These are phyloP conservation scores for Rhizopogon rudus DNA, from an alignment of 768 basidiomycete species.

Conservation along the genomic window DNA sequence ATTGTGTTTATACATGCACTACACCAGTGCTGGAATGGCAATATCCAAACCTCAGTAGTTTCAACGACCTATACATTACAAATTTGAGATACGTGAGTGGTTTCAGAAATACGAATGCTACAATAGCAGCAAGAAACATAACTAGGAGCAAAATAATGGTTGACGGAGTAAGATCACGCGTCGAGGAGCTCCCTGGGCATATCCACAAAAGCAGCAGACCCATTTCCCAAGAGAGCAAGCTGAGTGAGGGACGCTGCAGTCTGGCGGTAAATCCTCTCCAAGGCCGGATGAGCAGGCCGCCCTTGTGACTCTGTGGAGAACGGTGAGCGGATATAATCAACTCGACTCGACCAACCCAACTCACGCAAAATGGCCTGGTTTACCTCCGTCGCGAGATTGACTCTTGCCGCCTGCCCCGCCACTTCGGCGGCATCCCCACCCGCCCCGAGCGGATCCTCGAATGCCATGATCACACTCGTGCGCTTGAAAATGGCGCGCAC, in stretches of 20 bases:
- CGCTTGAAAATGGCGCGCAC: slow-evolving; percentile 65
- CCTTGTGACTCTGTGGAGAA: slow-evolving; percentile 65
- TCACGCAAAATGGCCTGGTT: slow-evolving; percentile 81
- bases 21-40: no score
- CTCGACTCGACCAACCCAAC: slow-evolving; percentile 18
- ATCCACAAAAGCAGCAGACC: slow-evolving; percentile 78
- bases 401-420: slow-evolving; percentile 62
- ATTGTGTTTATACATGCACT: no score
- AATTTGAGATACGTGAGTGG: neutral
- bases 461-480: slow-evolving; percentile 78
- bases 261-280: slow-evolving; percentile 78
- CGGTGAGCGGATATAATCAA: slow-evolving; percentile 1
- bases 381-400: slow-evolving; percentile 66
- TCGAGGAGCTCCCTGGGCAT: slow-evolving; percentile 72
- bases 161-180: slow-evolving; percentile 14
- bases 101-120: neutral
- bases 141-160: neutral
- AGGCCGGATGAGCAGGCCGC: slow-evolving; percentile 59
- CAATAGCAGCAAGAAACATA: neutral
- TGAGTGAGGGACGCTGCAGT: slow-evolving; percentile 63
- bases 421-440: slow-evolving; percentile 63
- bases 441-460: slow-evolving; percentile 64
- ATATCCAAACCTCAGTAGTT: neutral
- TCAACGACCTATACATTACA: slow-evolving; percentile 1
- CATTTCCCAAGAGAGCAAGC: slow-evolving; percentile 67